Evolutionary conservation across 2,329 filamentous ascomycete genomes (phyloP).

Genomic region (Calonectria henricotiae): DNA sequence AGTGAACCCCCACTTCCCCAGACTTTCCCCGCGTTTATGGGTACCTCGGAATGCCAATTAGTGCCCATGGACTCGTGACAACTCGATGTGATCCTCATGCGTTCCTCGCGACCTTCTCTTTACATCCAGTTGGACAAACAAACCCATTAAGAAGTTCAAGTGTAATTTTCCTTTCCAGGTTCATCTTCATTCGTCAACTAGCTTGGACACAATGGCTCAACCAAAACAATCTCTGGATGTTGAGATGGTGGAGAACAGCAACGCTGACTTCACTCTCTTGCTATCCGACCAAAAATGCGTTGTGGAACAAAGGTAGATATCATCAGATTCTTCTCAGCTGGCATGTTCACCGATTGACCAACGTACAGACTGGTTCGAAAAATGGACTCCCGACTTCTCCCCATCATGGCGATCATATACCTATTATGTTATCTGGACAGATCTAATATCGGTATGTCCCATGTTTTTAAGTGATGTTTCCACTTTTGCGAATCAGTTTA

Average conservation of each 20-base stretch:
- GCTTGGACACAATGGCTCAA: neutral
- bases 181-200: neutral
- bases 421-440: neutral
- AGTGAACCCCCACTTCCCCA: neutral
- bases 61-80: neutral
- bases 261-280: neutral
- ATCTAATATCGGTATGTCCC: neutral
- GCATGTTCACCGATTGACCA: neutral
- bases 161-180: neutral
- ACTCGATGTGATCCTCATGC: neutral
- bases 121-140: neutral
- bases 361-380: neutral
- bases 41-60: neutral
- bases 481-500: neutral
- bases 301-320: neutral
- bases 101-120: neutral
- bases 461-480: neutral
- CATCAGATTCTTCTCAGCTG: neutral
- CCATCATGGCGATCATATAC: neutral
- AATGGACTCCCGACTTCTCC: neutral
- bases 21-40: neutral
- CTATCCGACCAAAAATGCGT: neutral
- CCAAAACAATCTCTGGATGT: neutral
- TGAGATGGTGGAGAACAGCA: slow-evolving; percentile 4
- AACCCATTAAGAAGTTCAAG: neutral